Conservation (phyloP, 1,139 yeast genomes). For the Meyerozyma carpophila region DNA sequence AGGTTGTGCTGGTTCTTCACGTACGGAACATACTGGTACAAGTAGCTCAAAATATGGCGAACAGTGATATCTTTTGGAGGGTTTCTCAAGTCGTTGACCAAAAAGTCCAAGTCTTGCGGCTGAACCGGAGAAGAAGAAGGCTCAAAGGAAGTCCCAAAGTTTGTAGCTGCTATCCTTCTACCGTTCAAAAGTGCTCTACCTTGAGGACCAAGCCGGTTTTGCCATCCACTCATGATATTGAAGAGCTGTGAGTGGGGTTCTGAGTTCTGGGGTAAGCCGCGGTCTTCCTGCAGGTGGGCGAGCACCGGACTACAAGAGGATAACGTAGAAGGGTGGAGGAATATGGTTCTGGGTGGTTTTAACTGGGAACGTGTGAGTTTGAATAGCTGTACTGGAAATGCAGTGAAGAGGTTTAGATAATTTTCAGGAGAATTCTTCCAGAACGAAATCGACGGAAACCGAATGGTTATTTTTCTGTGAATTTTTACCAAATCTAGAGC, state of each 20-base stretch:
- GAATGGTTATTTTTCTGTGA: too few species aligned
- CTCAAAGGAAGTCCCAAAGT: conserved; percentile 2
- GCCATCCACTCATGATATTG: neutral
- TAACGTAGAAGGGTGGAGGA: neutral
- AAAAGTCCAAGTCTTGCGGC: conserved; percentile 46
- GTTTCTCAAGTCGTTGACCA: conserved; percentile 38
- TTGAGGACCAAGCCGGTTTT: conserved; percentile 21
- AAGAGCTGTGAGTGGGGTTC: neutral
- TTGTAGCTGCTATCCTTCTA: conserved; percentile 6
- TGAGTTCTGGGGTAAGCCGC: neutral
- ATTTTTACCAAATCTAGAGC: too few species aligned
- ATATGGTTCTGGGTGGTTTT: neutral
- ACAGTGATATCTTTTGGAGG: conserved; percentile 32
- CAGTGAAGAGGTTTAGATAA: too few species aligned
- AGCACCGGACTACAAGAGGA: neutral
- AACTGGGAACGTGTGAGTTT: too few species aligned
- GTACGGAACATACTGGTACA: conserved; percentile 57
- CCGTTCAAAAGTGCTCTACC: conserved; percentile 16
- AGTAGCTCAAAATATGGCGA: conserved; percentile 41
- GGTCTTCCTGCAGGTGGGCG: neutral
- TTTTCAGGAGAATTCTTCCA: too few species aligned
- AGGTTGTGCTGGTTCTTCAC: conserved; percentile 56
- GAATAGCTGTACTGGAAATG: too few species aligned
- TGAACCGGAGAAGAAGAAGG: neutral
- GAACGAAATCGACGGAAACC: too few species aligned